Conservation (phyloP, 176 grass and related monocot species). For the Zizania latifolia region DNA sequence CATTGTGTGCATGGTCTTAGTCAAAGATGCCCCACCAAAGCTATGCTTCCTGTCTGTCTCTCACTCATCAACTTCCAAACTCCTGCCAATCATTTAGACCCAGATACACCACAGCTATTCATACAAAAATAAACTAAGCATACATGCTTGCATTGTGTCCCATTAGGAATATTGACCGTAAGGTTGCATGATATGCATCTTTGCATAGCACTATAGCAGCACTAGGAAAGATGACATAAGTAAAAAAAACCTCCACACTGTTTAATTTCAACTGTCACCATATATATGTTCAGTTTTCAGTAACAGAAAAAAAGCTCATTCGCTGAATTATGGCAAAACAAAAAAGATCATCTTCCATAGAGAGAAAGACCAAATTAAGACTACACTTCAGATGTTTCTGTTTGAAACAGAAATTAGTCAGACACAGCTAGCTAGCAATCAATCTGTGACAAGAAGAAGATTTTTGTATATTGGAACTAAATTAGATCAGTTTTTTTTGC, state of each 20-base stretch:
- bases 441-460: neutral
- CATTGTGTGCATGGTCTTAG: slow-evolving; percentile 15
- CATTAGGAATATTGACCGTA: neutral
- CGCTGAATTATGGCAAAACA: neutral
- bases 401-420: neutral
- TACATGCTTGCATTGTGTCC: neutral
- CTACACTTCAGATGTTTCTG: neutral
- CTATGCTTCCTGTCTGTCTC: neutral
- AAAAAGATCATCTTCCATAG: neutral
- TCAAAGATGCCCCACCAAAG: slow-evolving; percentile 16
- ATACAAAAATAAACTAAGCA: neutral
- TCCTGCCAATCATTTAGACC: neutral
- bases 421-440: neutral
- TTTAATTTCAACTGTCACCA: neutral
- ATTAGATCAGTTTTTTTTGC: neutral
- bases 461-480: neutral
- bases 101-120: neutral
- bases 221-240: neutral
- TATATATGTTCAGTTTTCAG: neutral
- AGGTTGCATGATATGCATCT: neutral
- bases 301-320: neutral
- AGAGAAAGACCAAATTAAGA: neutral
- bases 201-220: neutral
- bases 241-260: neutral
- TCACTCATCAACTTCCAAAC: neutral